Percentiles rank a stretch among this genome's conserved stretches.
Evolutionary conservation across 257 asterid species (phyloP).

Genomic region (Solanum virginianum): DNA sequence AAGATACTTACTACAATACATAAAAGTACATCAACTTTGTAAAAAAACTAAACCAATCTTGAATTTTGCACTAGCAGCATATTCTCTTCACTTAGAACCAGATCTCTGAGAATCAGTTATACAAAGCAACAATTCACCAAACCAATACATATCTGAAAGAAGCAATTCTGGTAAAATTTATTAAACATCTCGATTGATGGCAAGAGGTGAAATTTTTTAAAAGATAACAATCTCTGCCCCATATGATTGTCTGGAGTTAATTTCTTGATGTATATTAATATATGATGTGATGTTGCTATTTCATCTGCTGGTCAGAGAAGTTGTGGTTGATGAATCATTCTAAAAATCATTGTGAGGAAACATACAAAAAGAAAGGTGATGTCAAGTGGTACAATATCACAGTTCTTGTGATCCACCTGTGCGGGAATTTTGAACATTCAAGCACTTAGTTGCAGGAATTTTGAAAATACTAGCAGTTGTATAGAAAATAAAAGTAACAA

Average conservation of each 20-base stretch:
- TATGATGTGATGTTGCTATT: not conserved
- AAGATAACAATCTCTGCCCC: not conserved
- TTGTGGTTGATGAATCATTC: not conserved
- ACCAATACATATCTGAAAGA: not conserved
- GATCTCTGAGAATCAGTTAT: not conserved
- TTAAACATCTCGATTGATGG: not conserved
- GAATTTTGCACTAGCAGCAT: not conserved
- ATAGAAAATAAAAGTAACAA: not conserved
- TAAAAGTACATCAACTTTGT: not conserved
- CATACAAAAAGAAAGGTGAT: not conserved
- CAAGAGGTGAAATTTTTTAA: not conserved
- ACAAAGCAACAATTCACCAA: not conserved
- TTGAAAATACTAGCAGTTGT: not conserved
- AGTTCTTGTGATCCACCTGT: not conserved
- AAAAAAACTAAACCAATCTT: not conserved
- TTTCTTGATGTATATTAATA: not conserved
- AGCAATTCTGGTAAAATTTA: not conserved
- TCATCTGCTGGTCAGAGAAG: not conserved
- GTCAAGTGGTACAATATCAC: not conserved
- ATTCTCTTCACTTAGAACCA: not conserved
- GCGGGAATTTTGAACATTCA: not conserved
- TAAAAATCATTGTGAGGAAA: not conserved
- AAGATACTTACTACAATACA: not conserved
- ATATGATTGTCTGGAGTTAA: not conserved
- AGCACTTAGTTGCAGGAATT: not conserved